Evolutionary conservation across 148 eudicot genomes (phyloP).

Genomic region (Vaccinium myrtillus): DNA sequence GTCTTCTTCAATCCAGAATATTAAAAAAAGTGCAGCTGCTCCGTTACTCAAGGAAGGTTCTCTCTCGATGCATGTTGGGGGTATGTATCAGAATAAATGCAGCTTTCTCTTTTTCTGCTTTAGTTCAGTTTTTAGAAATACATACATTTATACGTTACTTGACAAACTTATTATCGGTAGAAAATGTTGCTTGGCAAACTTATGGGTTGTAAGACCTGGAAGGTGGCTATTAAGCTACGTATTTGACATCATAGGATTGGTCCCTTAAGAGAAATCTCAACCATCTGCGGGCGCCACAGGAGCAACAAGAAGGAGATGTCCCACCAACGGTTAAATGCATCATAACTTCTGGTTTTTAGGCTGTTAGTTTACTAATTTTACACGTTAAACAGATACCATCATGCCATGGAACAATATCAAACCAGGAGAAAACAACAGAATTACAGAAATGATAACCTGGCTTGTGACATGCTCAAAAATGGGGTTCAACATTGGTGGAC

Average conservation of each 20-base stretch:
- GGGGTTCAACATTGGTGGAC: too few species aligned
- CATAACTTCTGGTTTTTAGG: neutral
- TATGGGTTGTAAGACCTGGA: neutral
- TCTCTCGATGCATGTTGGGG: slow-evolving; percentile 73
- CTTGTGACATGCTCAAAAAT: neutral
- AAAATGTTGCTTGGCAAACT: neutral
- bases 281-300: neutral
- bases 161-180: neutral
- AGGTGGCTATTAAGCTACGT: neutral
- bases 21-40: slow-evolving; percentile 82
- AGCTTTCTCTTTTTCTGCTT: neutral
- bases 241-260: neutral
- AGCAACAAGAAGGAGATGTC: neutral
- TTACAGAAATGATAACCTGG: neutral
- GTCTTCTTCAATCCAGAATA: slow-evolving; percentile 56
- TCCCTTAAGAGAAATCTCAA: neutral
- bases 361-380: neutral
- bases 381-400: neutral
- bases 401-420: neutral
- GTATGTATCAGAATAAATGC: slow-evolving; percentile 38
- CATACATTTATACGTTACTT: neutral
- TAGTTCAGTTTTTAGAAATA: slow-evolving; percentile 21
- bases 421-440: neutral
- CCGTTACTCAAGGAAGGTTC: slow-evolving; percentile 67
- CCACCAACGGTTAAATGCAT: neutral